These are phyloP conservation scores for Guadua angustifolia DNA, from an alignment of 176 grass and related monocot species.

Conservation along the genomic window DNA sequence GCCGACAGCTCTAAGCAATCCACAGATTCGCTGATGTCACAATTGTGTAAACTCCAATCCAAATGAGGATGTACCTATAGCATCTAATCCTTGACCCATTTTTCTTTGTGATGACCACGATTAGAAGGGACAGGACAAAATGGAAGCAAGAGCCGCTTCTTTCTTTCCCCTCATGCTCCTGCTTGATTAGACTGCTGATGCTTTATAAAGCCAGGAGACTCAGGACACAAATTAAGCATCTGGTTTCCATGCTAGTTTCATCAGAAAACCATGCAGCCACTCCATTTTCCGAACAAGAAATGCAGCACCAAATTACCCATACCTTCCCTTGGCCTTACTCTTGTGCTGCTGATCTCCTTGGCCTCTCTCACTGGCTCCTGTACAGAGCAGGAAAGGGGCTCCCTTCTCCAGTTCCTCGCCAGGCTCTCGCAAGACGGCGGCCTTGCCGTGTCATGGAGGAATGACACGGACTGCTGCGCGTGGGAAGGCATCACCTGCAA, in stretches of 20 bases:
- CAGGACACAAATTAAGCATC: not conserved
- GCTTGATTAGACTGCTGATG: conserved; percentile 21
- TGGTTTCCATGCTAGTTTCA: conserved; percentile 18
- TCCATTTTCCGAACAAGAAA: not conserved
- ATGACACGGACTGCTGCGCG: conserved; percentile 25
- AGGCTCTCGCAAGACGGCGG: not conserved
- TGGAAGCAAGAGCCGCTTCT: not conserved
- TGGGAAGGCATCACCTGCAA: conserved; percentile 54
- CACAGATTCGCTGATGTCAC: no score
- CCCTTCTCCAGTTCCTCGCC: conserved; percentile 39
- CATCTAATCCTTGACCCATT: conserved; percentile 19
- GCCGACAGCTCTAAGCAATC: no score
- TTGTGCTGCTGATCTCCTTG: conserved; percentile 37
- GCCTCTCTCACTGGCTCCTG: conserved; percentile 16
- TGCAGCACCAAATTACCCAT: not conserved
- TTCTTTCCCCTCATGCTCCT: conserved; percentile 1
- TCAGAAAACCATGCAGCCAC: conserved; percentile 38
- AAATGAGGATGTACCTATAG: no score
- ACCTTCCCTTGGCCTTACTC: not conserved
- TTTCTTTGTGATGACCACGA: conserved; percentile 1
- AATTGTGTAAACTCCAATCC: not conserved
- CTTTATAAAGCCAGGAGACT: not conserved
- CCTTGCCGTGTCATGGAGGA: conserved; percentile 18
- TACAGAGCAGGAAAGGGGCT: conserved; percentile 32
- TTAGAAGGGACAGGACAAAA: not conserved